Evolutionary conservation across 1,284 basidiomycete species (phyloP).

Genomic region (Papiliotrema flavescens): DNA sequence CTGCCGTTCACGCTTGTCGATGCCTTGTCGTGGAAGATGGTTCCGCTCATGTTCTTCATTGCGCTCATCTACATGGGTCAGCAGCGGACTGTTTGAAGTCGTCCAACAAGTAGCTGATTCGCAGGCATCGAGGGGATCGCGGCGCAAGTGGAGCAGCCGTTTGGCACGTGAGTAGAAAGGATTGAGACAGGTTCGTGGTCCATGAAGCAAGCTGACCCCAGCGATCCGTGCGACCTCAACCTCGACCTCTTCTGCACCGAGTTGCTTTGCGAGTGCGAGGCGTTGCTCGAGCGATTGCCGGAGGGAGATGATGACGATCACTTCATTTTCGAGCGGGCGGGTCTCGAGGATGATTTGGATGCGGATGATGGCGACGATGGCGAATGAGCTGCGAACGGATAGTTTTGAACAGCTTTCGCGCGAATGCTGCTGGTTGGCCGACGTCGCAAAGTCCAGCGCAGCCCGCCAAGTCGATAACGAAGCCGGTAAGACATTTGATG

Average conservation of each 20-base stretch:
- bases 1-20: slow-evolving; percentile 77
- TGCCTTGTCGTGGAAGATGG: slow-evolving; percentile 62
- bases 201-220: slow-evolving; percentile 48
- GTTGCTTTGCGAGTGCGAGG: slow-evolving; percentile 75
- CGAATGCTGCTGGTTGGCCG: too few species aligned
- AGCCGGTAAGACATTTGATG: too few species aligned
- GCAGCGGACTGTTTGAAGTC: neutral
- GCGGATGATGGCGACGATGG: slow-evolving; percentile 22
- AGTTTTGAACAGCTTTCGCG: too few species aligned
- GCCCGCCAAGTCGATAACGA: too few species aligned
- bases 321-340: slow-evolving; percentile 15
- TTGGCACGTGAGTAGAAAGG: slow-evolving; percentile 36
- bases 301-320: slow-evolving; percentile 57
- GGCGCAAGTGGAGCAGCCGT: slow-evolving; percentile 84
- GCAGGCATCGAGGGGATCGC: slow-evolving; percentile 74
- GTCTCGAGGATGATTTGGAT: slow-evolving; percentile 18
- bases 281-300: slow-evolving; percentile 69
- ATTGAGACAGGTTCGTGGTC: neutral
- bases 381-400: neutral
- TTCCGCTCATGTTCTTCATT: slow-evolving; percentile 74
- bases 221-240: slow-evolving; percentile 40
- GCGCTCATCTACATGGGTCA: slow-evolving; percentile 85
- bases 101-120: too few species aligned
- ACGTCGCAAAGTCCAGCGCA: too few species aligned
- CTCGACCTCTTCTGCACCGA: slow-evolving; percentile 78